These are phyloP conservation scores for Solanum bulbocastanum DNA, from an alignment of 257 asterid species.

Conservation along the genomic window DNA sequence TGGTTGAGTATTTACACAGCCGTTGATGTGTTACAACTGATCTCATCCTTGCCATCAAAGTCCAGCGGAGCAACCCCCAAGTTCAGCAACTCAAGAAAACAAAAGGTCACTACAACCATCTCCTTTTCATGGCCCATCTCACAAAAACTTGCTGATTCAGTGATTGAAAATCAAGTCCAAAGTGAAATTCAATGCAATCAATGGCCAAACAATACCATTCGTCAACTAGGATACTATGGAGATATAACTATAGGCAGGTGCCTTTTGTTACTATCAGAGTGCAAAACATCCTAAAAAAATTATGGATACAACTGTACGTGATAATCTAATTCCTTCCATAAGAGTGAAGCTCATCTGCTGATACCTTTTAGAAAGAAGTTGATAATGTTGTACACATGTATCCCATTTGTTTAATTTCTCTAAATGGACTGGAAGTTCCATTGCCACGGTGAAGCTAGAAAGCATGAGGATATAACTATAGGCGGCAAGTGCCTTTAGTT, in stretches of 20 bases:
- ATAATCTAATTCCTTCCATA: background rate
- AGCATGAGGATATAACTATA: background rate
- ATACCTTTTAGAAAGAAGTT: background rate
- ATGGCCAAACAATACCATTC: background rate
- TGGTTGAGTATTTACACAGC: background rate
- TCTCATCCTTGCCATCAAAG: background rate
- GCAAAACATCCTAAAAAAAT: background rate
- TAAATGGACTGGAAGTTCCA: background rate
- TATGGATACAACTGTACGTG: background rate
- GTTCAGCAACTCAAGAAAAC: background rate
- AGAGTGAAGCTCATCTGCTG: background rate
- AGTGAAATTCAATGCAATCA: background rate
- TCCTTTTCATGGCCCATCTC: background rate
- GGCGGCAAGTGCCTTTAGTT: background rate
- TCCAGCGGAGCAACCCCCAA: background rate
- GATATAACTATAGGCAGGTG: background rate
- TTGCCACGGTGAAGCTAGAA: background rate
- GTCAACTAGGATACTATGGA: background rate
- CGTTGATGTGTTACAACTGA: background rate
- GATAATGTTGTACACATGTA: background rate
- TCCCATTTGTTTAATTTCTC: background rate
- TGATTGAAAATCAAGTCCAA: background rate
- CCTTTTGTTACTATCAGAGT: background rate
- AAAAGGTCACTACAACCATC: background rate
- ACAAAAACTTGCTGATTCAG: background rate